Conservation (phyloP, 257 asterid species). For the Mentha longifolia region DNA sequence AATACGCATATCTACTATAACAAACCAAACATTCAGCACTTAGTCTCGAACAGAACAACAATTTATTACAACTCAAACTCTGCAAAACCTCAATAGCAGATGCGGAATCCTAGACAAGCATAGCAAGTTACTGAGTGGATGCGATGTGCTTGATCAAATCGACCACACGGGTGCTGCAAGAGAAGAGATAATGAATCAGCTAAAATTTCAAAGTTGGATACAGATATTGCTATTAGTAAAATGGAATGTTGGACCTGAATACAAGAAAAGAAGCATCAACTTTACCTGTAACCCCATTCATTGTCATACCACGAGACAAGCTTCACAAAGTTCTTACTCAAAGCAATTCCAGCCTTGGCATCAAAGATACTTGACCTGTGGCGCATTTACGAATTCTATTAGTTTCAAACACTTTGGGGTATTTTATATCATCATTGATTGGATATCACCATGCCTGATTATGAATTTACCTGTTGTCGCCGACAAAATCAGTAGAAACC, state of each 20-base stretch:
- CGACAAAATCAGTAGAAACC: constrained; percentile 86
- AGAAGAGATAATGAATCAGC: constrained; percentile 9
- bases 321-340: constrained; percentile 69
- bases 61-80: constrained; percentile 36
- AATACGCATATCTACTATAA: background rate
- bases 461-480: constrained; percentile 70
- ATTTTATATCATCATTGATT: background rate
- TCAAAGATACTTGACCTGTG: constrained; percentile 89
- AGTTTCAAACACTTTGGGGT: background rate
- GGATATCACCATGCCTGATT: background rate
- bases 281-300: constrained; percentile 93
- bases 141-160: constrained; percentile 77
- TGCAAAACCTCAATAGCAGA: constrained; percentile 25
- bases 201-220: too few relatives aligned
- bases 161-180: constrained; percentile 77
- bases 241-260: background rate
- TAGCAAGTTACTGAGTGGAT: constrained; percentile 41
- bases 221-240: background rate
- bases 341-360: constrained; percentile 92
- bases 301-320: constrained; percentile 90
- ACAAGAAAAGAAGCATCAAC: background rate
- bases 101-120: background rate
- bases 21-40: constrained; percentile 12
- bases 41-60: constrained; percentile 12
- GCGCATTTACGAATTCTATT: constrained; percentile 10